phyloP scores from a whole-genome alignment of 2,329 filamentous ascomycete genomes.

The Xylariaceae sp. region DNA sequence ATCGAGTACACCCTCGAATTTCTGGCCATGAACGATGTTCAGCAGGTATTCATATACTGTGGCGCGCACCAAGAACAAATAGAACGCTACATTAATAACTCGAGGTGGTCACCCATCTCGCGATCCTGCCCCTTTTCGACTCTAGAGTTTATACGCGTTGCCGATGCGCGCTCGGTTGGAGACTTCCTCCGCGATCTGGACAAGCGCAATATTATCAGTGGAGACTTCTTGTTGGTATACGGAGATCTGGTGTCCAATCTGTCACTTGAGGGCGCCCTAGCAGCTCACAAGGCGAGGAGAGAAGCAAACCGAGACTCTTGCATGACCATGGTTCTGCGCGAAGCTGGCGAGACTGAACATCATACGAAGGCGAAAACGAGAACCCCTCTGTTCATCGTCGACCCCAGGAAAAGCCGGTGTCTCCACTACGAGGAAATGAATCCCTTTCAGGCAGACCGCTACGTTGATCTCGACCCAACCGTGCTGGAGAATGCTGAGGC shows the following conservation, averaged over 20 bases:
- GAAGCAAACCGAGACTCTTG: conserved; percentile 87
- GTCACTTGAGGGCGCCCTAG: conserved; percentile 72
- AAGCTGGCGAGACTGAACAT: conserved; percentile 66
- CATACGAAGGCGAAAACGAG: conserved; percentile 72
- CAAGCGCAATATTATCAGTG: conserved; percentile 74
- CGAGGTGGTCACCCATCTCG: conserved; percentile 62
- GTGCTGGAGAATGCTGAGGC: conserved; percentile 71
- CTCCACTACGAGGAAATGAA: conserved; percentile 92
- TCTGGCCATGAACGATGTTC: conserved; percentile 89
- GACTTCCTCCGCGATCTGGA: conserved; percentile 95
- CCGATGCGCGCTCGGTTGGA: conserved; percentile 78
- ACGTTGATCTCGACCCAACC: conserved; percentile 70
- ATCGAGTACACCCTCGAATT: conserved; percentile 99
- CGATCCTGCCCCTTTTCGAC: conserved; percentile 64
- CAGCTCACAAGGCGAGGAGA: conserved; percentile 74
- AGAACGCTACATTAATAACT: conserved; percentile 78
- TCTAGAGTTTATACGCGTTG: conserved; percentile 79
- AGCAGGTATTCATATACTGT: conserved; percentile 89
- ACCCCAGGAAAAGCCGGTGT: conserved; percentile 73
- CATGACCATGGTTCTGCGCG: conserved; percentile 91
- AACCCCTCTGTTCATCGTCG: conserved; percentile 80
- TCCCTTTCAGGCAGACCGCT: conserved; percentile 60
- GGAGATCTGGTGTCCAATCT: conserved; percentile 91
- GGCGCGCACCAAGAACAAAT: conserved; percentile 82
- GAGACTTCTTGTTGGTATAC: conserved; percentile 89